These are phyloP conservation scores for Alternaria angustiovoidea DNA, from an alignment of 2,329 filamentous ascomycete genomes.

Conservation along the genomic window DNA sequence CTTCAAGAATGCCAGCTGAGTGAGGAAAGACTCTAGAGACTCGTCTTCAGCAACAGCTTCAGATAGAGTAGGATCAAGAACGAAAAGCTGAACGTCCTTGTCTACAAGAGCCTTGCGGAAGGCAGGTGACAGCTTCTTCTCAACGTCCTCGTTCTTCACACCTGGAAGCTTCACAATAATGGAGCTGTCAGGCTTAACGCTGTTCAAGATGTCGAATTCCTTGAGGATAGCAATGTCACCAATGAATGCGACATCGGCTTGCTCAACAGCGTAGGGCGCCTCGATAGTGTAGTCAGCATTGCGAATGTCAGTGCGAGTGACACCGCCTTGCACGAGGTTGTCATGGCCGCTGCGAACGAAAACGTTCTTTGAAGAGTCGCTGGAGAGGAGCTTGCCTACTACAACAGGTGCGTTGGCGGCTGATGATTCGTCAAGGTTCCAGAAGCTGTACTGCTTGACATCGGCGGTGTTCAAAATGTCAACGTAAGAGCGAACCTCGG, in stretches of 20 bases:
- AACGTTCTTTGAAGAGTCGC: conserved; percentile 68
- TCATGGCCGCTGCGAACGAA: conserved; percentile 67
- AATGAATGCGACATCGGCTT: conserved; percentile 81
- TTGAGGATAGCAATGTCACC: conserved; percentile 81
- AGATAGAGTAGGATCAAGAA: conserved; percentile 76
- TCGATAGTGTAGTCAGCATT: conserved; percentile 84
- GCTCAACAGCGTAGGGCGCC: conserved; percentile 79
- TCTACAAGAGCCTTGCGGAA: conserved; percentile 76
- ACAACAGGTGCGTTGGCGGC: conserved; percentile 70
- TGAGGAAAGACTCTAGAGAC: conserved; percentile 69
- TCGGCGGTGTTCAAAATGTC: conserved; percentile 62
- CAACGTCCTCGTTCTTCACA: conserved; percentile 86
- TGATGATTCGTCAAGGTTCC: conserved; percentile 82
- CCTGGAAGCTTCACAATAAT: conserved; percentile 79
- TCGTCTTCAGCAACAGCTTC: conserved; percentile 73
- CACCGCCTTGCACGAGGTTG: conserved; percentile 75
- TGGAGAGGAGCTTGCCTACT: conserved; percentile 67
- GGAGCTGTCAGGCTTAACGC: conserved; percentile 73
- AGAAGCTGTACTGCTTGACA: conserved; percentile 89
- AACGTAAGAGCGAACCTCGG: conserved; percentile 56
- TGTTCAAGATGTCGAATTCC: conserved; percentile 76
- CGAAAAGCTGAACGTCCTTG: conserved; percentile 74
- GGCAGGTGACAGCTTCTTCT: conserved; percentile 79
- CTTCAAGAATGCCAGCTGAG: conserved; percentile 85
- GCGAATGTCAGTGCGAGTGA: conserved; percentile 83